These are phyloP conservation scores for Discostella pseudostelligera DNA, from an alignment of 108 stramenopile species.

Conservation along the genomic window DNA sequence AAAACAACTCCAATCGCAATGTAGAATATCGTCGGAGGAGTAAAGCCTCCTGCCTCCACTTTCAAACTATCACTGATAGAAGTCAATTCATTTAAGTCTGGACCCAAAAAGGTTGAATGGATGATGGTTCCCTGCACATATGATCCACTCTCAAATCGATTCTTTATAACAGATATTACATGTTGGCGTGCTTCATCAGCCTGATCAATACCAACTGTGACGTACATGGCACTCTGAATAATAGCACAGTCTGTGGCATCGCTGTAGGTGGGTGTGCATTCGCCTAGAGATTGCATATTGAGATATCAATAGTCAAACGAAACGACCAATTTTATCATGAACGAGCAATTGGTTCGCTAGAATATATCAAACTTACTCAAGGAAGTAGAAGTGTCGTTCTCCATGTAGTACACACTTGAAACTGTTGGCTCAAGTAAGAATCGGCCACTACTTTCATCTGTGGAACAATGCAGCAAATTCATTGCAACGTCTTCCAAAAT, in stretches of 20 bases:
- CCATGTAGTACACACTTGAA: slow-evolving; percentile 36
- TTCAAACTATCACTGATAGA: neutral
- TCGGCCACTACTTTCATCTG: neutral
- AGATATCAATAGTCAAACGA: neutral
- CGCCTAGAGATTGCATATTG: slow-evolving; percentile 2
- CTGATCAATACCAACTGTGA: slow-evolving; percentile 17
- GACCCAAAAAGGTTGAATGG: slow-evolving; percentile 26
- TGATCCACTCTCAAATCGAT: slow-evolving; percentile 18
- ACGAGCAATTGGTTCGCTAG: neutral
- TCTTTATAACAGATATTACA: slow-evolving; percentile 20
- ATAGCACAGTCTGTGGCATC: slow-evolving; percentile 34
- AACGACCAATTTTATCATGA: neutral
- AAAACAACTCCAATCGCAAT: slow-evolving; percentile 21
- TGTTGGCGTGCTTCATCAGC: slow-evolving; percentile 14
- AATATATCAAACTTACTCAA: slow-evolving; percentile 20
- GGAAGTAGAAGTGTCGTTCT: slow-evolving; percentile 8
- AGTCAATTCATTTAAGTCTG: slow-evolving; percentile 11
- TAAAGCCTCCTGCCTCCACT: neutral
- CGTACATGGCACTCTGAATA: slow-evolving; percentile 25
- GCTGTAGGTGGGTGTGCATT: slow-evolving; percentile 28
- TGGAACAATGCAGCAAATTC: slow-evolving; percentile 17
- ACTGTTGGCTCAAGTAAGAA: slow-evolving; percentile 11
- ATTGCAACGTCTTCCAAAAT: slow-evolving; percentile 35
- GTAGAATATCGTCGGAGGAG: slow-evolving; percentile 15
- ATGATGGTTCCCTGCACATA: slow-evolving; percentile 16